phyloP scores from a whole-genome alignment of 2,329 filamentous ascomycete genomes.

The Penicillium hordei region DNA sequence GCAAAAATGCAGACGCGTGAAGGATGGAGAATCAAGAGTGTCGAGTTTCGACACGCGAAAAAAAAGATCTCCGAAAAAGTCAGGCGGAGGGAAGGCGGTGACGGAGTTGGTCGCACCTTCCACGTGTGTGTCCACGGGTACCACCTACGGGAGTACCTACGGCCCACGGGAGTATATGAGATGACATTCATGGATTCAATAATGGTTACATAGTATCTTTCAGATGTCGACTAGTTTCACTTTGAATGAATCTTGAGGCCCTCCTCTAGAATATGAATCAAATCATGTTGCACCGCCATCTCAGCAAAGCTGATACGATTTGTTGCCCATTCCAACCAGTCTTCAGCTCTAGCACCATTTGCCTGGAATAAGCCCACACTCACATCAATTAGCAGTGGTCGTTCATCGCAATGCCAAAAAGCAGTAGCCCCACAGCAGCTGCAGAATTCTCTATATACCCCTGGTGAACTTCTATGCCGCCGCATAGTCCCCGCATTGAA shows the following conservation, averaged over 20 bases:
- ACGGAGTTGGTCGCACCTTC: neutral
- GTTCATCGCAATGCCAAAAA: slow-evolving; percentile 59
- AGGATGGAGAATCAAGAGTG: neutral
- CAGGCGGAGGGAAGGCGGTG: slow-evolving; percentile 9
- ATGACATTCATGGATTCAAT: neutral
- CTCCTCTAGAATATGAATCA: slow-evolving; percentile 30
- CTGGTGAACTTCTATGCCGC: slow-evolving; percentile 54
- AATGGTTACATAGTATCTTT: neutral
- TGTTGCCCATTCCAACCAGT: slow-evolving; percentile 64
- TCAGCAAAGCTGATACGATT: slow-evolving; percentile 60
- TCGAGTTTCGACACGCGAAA: slow-evolving; percentile 9
- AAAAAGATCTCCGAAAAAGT: slow-evolving; percentile 11
- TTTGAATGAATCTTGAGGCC: slow-evolving; percentile 16
- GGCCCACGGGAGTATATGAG: neutral
- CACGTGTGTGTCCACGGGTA: neutral
- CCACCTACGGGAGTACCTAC: too few relatives aligned
- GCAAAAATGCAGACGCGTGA: neutral
- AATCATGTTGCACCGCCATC: slow-evolving; percentile 44
- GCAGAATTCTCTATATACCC: slow-evolving; percentile 63
- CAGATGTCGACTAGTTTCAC: neutral
- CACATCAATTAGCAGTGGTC: slow-evolving; percentile 61
- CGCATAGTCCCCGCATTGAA: slow-evolving; percentile 49
- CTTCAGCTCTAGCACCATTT: slow-evolving; percentile 54
- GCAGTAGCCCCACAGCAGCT: slow-evolving; percentile 61
- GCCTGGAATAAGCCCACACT: slow-evolving; percentile 60